These are phyloP conservation scores for Polytrichum formosum DNA, from an alignment of 225 moss, liverwort and hornwort species.

Conservation along the genomic window DNA sequence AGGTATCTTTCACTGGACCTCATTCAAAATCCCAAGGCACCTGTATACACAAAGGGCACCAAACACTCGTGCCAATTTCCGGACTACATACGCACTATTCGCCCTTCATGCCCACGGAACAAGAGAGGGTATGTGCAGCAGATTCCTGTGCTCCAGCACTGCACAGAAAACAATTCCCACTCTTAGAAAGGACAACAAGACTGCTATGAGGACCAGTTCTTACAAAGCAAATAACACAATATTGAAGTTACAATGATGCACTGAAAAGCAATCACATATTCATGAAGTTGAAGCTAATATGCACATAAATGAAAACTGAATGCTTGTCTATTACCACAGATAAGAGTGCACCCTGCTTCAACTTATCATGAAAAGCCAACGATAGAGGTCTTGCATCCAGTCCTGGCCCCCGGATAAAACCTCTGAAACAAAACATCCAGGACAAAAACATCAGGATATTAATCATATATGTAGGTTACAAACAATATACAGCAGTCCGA, in stretches of 20 bases:
- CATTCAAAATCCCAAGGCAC: too few relatives aligned
- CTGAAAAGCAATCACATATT: too few relatives aligned
- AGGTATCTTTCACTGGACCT: too few relatives aligned
- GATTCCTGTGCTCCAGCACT: conserved; percentile 95
- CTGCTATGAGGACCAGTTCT: too few relatives aligned
- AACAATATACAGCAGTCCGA: too few relatives aligned
- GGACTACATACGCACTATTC: conserved; percentile 32
- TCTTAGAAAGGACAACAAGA: too few relatives aligned
- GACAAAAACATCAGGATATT: not conserved
- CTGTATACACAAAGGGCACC: too few relatives aligned
- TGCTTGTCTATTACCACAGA: conserved; percentile 61
- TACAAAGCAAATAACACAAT: too few relatives aligned
- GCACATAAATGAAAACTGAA: too few relatives aligned
- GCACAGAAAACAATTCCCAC: conserved; percentile 33
- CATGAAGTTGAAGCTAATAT: too few relatives aligned
- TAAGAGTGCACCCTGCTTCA: conserved; percentile 94
- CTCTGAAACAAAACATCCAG: conserved; percentile 34
- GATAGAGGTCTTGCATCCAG: conserved; percentile 75
- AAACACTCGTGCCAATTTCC: not conserved
- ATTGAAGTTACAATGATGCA: too few relatives aligned
- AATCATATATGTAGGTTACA: too few relatives aligned
- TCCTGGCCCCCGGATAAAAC: conserved; percentile 89
- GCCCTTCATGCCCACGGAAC: conserved; percentile 65
- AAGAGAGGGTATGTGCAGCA: conserved; percentile 89
- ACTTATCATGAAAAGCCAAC: conserved; percentile 85